phyloP scores from a whole-genome alignment of 768 basidiomycete species.

The Guyanaporus albipodus region DNA sequence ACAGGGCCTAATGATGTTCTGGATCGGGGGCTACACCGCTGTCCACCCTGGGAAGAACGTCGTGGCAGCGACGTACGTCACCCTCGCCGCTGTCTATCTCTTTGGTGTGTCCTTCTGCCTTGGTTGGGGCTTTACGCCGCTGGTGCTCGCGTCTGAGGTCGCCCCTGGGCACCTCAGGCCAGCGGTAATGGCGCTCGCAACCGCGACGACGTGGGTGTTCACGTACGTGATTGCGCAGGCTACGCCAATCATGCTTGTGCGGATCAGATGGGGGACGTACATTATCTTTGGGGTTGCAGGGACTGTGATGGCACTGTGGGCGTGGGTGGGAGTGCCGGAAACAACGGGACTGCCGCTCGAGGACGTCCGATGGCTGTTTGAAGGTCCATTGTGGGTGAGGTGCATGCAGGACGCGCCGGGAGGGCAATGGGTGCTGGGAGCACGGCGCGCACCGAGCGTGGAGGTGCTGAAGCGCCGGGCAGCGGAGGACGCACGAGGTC shows the following conservation, averaged over 20 bases:
- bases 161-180: constrained; percentile 36
- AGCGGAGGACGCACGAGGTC: neutral
- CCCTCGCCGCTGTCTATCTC: constrained; percentile 36
- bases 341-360: constrained; percentile 39
- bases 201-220: constrained; percentile 34
- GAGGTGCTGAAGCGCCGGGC: constrained; percentile 21
- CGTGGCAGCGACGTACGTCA: constrained; percentile 31
- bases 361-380: constrained; percentile 36
- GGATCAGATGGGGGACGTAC: constrained; percentile 30
- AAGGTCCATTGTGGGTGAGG: constrained; percentile 24
- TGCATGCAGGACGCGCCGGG: constrained; percentile 33
- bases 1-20: constrained; percentile 37
- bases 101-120: constrained; percentile 36
- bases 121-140: constrained; percentile 33
- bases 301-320: constrained; percentile 31
- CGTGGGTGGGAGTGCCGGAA: constrained; percentile 38
- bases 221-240: constrained; percentile 36
- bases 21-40: constrained; percentile 31
- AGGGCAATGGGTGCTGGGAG: constrained; percentile 27
- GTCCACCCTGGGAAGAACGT: constrained; percentile 26
- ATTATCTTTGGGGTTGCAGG: constrained; percentile 31
- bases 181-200: constrained; percentile 31
- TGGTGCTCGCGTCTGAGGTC: constrained; percentile 34
- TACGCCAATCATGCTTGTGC: constrained; percentile 35
- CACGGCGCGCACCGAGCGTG: constrained; percentile 22